phyloP scores from a whole-genome alignment of 2,329 filamentous ascomycete genomes.

The Fusarium lyarnte region DNA sequence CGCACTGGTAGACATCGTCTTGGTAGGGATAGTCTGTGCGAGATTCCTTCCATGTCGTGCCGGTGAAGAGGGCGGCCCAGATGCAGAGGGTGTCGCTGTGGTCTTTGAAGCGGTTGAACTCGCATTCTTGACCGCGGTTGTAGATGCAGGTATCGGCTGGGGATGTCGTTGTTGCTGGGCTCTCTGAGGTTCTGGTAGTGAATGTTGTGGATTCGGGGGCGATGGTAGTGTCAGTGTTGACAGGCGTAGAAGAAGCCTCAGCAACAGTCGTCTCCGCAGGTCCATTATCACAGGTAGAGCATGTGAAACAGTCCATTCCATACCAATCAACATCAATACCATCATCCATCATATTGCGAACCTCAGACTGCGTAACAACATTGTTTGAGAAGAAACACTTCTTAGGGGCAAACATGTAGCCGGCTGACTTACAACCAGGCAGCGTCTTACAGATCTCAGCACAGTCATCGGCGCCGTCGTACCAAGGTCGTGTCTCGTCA shows the following conservation, averaged over 20 bases:
- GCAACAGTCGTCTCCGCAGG: neutral
- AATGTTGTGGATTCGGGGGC: neutral
- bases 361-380: neutral
- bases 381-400: neutral
- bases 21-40: conserved; percentile 12
- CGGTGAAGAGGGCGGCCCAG: neutral
- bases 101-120: conserved; percentile 9
- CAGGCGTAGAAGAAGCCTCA: neutral
- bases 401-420: neutral
- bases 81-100: conserved; percentile 2
- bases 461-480: neutral
- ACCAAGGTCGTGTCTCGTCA: neutral
- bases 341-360: neutral
- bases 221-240: neutral
- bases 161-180: neutral
- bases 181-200: neutral
- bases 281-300: neutral
- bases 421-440: neutral
- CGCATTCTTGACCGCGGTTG: conserved; percentile 3
- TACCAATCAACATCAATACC: neutral
- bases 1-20: conserved; percentile 7
- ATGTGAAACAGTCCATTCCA: neutral
- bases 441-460: neutral
- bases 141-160: neutral
- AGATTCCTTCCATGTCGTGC: neutral